Evolutionary conservation across 805 yeast species (phyloP), one percentile per base, ranked within the genome.

Genomic region (Schwanniomyces occidentalis): DNA sequence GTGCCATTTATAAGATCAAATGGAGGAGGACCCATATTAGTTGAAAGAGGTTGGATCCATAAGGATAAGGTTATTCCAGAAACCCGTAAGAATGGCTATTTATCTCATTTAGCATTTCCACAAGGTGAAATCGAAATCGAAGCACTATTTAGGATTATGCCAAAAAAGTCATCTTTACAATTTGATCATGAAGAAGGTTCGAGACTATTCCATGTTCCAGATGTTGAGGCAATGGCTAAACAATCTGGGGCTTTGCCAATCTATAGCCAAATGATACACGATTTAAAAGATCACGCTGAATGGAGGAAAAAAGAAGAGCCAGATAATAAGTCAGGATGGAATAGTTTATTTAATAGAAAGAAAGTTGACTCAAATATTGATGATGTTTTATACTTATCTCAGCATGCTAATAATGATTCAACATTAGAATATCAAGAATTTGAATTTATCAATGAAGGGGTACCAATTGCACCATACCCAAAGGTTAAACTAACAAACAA

Each of bases 1-100:
- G 83, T 95, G 5, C 98, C 99, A 8, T 78, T 93, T 49, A 73
- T 78, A 16, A 76, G 95, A 41, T 65, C 77, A 4, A 80, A 77
- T 41, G 85, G 88, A 16, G 93, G 89, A 2, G 75, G 81, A 30
- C 90, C 85, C 34, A 67, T 93, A 12, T 65, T 93, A 35, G 74
- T 93, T 18, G 95, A 87, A 56, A 75, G 99, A 45, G 99, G 99
- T 10, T 93, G 97, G 95, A 78, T 93, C 29, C 65, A 77, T 16
- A 88, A 84, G 46, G 85, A 78, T 9, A 78, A 77, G 42, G 76
- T 78, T 35, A 58, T 61, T 56, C 95, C 69, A 40, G 71, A 38
- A 45, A 69, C 46, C 48, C 85, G 77, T 39, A 61, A 61, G 8
- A 39, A 49, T 12, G 71, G 69, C 6, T 66, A 68, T 42, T 69